These are phyloP conservation scores for Fusarium ramigenum DNA, from an alignment of 2,329 filamentous ascomycete species.

Conservation along the genomic window DNA sequence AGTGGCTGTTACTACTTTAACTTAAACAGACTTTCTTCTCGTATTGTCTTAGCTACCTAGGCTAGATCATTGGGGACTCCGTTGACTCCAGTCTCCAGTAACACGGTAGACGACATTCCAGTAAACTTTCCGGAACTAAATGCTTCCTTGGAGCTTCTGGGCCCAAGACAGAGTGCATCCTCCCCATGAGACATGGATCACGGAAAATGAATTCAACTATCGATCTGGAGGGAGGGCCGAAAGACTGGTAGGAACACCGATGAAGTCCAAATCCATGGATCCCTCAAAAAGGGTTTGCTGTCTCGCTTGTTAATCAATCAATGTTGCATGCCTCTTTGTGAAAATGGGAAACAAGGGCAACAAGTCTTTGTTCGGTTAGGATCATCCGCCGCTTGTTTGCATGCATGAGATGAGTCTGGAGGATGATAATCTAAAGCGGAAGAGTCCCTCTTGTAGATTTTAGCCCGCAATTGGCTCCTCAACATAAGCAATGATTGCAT, in stretches of 20 bases:
- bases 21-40: neutral
- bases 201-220: constrained; percentile 8
- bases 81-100: constrained; percentile 16
- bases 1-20: neutral
- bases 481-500: neutral
- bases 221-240: constrained; percentile 4
- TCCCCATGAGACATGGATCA: constrained; percentile 17
- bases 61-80: neutral
- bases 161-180: neutral
- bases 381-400: constrained; percentile 3
- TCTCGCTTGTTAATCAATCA: constrained; percentile 18
- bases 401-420: constrained; percentile 2
- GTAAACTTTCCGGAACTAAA: constrained; percentile 7
- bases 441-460: constrained; percentile 4
- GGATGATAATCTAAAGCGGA: neutral
- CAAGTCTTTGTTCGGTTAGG: constrained; percentile 26
- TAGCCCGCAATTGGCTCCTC: constrained; percentile 18
- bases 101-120: constrained; percentile 29
- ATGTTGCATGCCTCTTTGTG: neutral
- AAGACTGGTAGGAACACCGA: constrained; percentile 1
- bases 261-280: constrained; percentile 7
- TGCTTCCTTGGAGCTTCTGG: constrained; percentile 32
- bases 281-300: constrained; percentile 5
- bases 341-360: constrained; percentile 23
- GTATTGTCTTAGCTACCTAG: neutral